A percentile compares a stretch with the other conserved stretches of the same genome.
Evolutionary conservation across 179 eudicot genomes (phyloP).

Genomic region (Silene vulgaris): DNA sequence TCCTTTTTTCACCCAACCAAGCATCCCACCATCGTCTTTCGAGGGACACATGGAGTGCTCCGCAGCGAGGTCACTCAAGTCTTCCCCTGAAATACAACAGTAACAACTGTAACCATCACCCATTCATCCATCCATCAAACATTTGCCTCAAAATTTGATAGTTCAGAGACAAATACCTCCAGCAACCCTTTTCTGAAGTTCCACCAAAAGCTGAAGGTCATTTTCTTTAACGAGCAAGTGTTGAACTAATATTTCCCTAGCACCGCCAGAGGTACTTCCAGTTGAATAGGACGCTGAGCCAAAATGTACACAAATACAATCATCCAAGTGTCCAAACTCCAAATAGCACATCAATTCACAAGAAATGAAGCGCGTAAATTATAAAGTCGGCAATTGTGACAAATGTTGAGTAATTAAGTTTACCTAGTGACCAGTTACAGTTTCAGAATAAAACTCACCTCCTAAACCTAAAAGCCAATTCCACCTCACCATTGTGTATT

Average conservation of each 20-base stretch:
- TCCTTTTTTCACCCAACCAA: conserved; percentile 97
- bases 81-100: conserved; percentile 55
- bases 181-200: conserved; percentile 68
- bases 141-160: background rate
- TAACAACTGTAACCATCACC: conserved; percentile 4
- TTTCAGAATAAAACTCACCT: background rate
- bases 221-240: conserved; percentile 92
- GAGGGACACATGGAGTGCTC: conserved; percentile 89
- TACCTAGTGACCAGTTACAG: too few species aligned
- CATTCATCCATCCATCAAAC: background rate
- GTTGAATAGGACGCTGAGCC: conserved; percentile 58
- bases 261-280: conserved; percentile 48
- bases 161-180: conserved; percentile 44
- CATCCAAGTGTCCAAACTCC: background rate
- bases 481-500: background rate
- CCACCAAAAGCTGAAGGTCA: conserved; percentile 61
- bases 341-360: background rate
- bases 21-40: conserved; percentile 91
- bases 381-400: too few species aligned
- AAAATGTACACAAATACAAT: background rate
- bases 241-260: conserved; percentile 85
- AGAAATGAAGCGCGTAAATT: background rate
- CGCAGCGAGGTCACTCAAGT: conserved; percentile 81
- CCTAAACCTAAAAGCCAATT: background rate
- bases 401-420: too few species aligned